Evolutionary conservation across 371 early-diverging fungal species (phyloP).

Genomic region (Antonospora locustae): DNA sequence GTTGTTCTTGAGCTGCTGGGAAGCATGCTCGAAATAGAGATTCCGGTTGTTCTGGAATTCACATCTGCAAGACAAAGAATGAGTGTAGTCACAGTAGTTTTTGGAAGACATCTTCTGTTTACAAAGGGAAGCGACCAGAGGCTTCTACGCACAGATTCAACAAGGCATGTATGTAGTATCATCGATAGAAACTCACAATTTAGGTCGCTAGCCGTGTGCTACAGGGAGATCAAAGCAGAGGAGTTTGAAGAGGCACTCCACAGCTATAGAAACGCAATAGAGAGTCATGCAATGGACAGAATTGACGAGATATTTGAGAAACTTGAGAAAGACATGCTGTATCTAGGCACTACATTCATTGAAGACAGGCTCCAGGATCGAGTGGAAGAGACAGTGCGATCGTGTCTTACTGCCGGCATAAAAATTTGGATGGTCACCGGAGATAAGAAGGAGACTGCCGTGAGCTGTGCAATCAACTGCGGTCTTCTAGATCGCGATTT

Average conservation of each 20-base stretch:
- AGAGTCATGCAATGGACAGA: constrained; percentile 52
- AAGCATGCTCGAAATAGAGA: constrained; percentile 7
- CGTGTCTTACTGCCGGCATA: constrained; percentile 71
- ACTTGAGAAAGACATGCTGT: constrained; percentile 63
- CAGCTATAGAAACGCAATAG: constrained; percentile 54
- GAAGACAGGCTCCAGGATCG: constrained; percentile 90
- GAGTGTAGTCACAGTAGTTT: constrained; percentile 37
- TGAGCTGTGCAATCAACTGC: constrained; percentile 57
- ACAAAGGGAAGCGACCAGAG: constrained; percentile 82
- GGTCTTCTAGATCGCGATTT: constrained; percentile 22
- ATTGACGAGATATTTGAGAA: constrained; percentile 61
- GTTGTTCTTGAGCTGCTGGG: constrained; percentile 24
- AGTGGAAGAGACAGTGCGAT: constrained; percentile 73
- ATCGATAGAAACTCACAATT: constrained; percentile 66
- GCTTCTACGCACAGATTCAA: constrained; percentile 57
- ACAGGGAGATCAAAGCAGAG: constrained; percentile 59
- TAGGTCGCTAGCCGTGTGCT: constrained; percentile 71
- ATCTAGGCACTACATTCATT: constrained; percentile 83
- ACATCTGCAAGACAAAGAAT: constrained; percentile 50
- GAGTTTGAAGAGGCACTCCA: constrained; percentile 61
- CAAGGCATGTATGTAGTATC: constrained; percentile 60
- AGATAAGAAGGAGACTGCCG: constrained; percentile 96
- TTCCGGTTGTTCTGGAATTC: constrained; percentile 42
- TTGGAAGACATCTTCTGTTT: constrained; percentile 38
- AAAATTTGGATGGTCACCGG: constrained; percentile 97